Conservation (phyloP, 805 yeast species). For the Saccharomycopsis microspora region DNA sequence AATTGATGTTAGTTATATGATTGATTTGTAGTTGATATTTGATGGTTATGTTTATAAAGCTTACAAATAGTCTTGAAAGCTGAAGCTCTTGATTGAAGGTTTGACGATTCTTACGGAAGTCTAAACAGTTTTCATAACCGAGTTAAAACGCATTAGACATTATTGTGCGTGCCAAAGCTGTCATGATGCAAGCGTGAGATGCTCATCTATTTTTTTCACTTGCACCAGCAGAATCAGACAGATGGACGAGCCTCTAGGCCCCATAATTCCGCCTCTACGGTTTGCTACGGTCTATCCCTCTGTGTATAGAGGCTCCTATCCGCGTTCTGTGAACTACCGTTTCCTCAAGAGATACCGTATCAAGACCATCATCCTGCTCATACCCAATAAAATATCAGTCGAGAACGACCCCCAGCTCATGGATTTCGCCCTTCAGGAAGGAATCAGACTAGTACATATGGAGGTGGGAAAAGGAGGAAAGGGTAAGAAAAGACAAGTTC, state of each 20-base stretch:
- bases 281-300: conserved; percentile 61
- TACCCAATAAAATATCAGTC: conserved; percentile 59
- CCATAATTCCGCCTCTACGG: conserved; percentile 63
- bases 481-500: conserved; percentile 75
- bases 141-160: no score
- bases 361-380: conserved; percentile 63
- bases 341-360: conserved; percentile 57
- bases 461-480: conserved; percentile 47
- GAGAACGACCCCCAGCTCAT: conserved; percentile 39
- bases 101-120: no score
- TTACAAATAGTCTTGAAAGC: no score
- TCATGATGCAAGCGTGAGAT: no score
- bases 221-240: no score
- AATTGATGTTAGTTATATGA: no score
- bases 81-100: no score
- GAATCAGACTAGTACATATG: conserved; percentile 58
- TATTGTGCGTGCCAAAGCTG: no score
- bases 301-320: conserved; percentile 79
- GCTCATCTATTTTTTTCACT: no score
- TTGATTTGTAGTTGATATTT: no score
- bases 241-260: conserved; percentile 1
- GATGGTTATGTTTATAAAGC: no score
- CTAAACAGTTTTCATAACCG: no score
- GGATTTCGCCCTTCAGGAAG: conserved; percentile 39
- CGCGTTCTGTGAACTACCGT: conserved; percentile 60